Conservation (phyloP, 495 filamentous ascomycete genomes). For the Hypoxylon perforatum region DNA sequence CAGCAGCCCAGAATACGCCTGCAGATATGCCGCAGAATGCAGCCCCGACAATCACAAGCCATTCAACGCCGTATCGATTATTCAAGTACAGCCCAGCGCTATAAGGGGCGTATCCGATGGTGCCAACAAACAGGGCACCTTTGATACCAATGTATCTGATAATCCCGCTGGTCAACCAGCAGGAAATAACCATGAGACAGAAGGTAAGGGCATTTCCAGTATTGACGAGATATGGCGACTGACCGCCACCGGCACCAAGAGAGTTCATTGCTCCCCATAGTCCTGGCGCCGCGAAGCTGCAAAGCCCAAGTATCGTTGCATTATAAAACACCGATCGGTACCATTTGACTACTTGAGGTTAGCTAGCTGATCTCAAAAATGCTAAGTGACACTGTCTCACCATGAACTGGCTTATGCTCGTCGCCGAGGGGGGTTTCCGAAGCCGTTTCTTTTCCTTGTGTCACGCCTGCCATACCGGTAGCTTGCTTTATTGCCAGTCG, state of each 20-base stretch:
- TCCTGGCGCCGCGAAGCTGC: conserved; percentile 71
- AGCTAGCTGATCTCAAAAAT: neutral
- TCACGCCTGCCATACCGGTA: conserved; percentile 3
- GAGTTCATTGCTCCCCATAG: conserved; percentile 79
- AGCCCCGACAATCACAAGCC: conserved; percentile 72
- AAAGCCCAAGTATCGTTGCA: conserved; percentile 70
- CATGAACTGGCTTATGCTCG: conserved; percentile 19
- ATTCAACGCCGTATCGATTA: conserved; percentile 70
- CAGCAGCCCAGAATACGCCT: conserved; percentile 75
- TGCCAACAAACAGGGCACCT: conserved; percentile 71
- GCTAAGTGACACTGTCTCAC: neutral
- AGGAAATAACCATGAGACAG: conserved; percentile 72
- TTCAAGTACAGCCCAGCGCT: conserved; percentile 74
- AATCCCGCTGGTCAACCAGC: conserved; percentile 64
- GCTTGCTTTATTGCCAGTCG: too few relatives aligned
- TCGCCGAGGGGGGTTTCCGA: neutral
- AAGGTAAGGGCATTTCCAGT: conserved; percentile 76
- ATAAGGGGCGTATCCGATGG: conserved; percentile 73
- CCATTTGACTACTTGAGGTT: conserved; percentile 65
- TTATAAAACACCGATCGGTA: conserved; percentile 72
- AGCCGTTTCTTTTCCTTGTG: conserved; percentile 8
- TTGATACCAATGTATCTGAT: conserved; percentile 72
- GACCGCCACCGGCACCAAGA: conserved; percentile 71
- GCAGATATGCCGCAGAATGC: conserved; percentile 73
- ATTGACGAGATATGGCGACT: conserved; percentile 73